A percentile compares a stretch with the other conserved stretches of the same genome.
Evolutionary conservation across 176 grass and related monocot genomes (phyloP).

Genomic region (Oryza nivara): DNA sequence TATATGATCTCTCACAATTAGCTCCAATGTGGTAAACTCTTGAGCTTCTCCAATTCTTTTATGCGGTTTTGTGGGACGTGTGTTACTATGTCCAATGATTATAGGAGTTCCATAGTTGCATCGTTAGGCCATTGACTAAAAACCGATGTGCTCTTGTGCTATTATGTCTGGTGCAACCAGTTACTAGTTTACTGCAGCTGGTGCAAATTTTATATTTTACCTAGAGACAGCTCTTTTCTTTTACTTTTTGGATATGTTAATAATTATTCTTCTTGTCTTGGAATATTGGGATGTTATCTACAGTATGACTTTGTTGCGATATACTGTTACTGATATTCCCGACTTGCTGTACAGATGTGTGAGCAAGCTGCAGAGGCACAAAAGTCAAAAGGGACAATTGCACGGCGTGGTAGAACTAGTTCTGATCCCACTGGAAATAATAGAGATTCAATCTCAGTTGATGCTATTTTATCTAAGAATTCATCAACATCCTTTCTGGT

Average conservation of each 20-base stretch:
- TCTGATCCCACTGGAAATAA: slow-evolving; percentile 70
- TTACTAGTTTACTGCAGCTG: slow-evolving; percentile 20
- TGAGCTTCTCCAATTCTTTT: not conserved
- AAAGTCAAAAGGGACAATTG: slow-evolving; percentile 78
- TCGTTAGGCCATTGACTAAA: not conserved
- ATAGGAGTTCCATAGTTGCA: not conserved
- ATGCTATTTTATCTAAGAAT: slow-evolving; percentile 90
- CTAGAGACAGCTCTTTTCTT: not conserved
- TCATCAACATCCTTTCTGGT: slow-evolving; percentile 69
- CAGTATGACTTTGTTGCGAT: not conserved
- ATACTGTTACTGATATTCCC: slow-evolving; percentile 33
- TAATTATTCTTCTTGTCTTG: slow-evolving; percentile 5
- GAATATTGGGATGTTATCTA: slow-evolving; percentile 29
- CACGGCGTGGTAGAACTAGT: slow-evolving; percentile 79
- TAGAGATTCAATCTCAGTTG: slow-evolving; percentile 88
- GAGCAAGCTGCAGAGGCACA: slow-evolving; percentile 92
- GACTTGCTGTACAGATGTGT: slow-evolving; percentile 69
- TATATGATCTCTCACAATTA: slow-evolving; percentile 20
- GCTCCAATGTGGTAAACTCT: not conserved
- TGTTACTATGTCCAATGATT: not conserved
- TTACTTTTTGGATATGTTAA: slow-evolving; percentile 1
- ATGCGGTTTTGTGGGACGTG: not conserved
- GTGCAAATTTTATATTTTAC: slow-evolving; percentile 8
- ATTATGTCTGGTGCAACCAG: slow-evolving; percentile 4
- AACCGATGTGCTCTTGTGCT: not conserved